Conservation (phyloP, 441 rosid genomes). For the Brassica hybrid region DNA sequence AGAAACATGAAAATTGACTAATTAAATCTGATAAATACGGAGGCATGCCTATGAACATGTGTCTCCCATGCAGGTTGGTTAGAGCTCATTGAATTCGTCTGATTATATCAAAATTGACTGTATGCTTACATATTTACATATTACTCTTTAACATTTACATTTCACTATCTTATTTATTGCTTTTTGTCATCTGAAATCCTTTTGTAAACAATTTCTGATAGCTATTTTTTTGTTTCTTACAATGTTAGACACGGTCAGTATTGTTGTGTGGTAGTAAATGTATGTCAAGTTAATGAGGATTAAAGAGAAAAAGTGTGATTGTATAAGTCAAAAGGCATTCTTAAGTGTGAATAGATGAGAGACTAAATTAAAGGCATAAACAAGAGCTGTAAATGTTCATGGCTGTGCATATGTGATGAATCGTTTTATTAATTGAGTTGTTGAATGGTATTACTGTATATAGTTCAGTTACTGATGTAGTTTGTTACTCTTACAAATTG, state of each 20-base stretch:
- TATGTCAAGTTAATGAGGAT: background rate
- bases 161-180: constrained; percentile 20
- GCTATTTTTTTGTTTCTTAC: background rate
- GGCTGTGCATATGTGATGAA: no score
- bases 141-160: constrained; percentile 13
- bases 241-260: background rate
- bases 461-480: no score
- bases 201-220: background rate
- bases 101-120: constrained; percentile 17
- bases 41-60: constrained; percentile 40
- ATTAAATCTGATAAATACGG: constrained; percentile 6
- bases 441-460: no score
- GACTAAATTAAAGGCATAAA: no score
- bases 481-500: no score
- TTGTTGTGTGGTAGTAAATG: background rate
- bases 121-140: constrained; percentile 6
- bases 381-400: no score
- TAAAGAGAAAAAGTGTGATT: background rate
- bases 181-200: background rate
- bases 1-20: constrained; percentile 23
- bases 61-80: constrained; percentile 39
- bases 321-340: background rate
- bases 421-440: no score
- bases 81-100: constrained; percentile 29
- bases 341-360: no score